Evolutionary conservation across 2,329 filamentous ascomycete genomes (phyloP).

Genomic region (Zymoseptoria pseudotritici): DNA sequence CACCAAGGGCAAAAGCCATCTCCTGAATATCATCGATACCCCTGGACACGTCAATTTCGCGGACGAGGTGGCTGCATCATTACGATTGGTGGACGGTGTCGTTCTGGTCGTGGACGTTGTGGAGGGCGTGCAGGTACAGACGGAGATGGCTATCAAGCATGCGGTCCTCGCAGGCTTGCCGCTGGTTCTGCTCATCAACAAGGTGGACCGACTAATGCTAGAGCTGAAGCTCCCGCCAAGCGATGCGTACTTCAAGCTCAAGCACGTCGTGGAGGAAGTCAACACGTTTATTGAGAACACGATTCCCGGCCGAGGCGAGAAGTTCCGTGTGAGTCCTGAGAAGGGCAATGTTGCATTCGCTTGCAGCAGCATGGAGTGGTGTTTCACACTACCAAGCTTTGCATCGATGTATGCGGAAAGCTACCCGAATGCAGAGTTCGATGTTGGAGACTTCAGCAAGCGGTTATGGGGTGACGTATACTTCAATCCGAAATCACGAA

Average conservation of each 20-base stretch:
- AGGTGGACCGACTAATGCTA: conserved; percentile 90
- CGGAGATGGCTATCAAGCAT: conserved; percentile 94
- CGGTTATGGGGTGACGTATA: conserved; percentile 95
- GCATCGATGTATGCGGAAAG: conserved; percentile 92
- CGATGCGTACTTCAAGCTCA: conserved; percentile 97
- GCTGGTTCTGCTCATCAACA: conserved; percentile 87
- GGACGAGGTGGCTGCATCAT: conserved; percentile 84
- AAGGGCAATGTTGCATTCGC: conserved; percentile 98
- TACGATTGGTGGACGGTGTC: conserved; percentile 83
- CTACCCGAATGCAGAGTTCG: conserved; percentile 54
- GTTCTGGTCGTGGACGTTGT: conserved; percentile 93
- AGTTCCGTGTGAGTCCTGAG: conserved; percentile 79
- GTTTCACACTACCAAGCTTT: conserved; percentile 89
- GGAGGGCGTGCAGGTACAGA: conserved; percentile 97
- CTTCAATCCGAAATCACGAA: conserved; percentile 83
- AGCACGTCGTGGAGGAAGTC: conserved; percentile 97
- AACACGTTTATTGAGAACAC: conserved; percentile 91
- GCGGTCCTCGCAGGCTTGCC: conserved; percentile 85
- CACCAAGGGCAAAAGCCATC: conserved; percentile 86
- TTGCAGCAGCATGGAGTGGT: conserved; percentile 90
- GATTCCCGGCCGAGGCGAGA: conserved; percentile 71
- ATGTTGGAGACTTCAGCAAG: conserved; percentile 72
- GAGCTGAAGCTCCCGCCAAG: conserved; percentile 89
- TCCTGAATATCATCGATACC: conserved; percentile 92
- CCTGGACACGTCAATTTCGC: conserved; percentile 98